phyloP scores from a whole-genome alignment of 2,329 filamentous ascomycete species.

The Diaporthe caulivora region DNA sequence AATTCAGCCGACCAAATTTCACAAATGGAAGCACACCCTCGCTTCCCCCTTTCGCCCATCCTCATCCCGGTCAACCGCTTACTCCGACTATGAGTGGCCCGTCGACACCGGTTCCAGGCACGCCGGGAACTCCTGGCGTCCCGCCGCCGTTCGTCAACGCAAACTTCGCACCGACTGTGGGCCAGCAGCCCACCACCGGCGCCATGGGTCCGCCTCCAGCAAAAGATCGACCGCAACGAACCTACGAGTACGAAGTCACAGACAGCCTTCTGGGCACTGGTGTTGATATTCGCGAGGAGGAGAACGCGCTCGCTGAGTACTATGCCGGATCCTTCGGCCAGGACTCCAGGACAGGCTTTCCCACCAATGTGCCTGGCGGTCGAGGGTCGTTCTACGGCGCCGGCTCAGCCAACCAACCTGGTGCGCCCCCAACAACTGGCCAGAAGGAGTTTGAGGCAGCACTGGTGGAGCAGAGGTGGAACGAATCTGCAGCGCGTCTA shows the following conservation, averaged over 20 bases:
- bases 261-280: conserved; percentile 88
- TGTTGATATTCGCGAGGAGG: conserved; percentile 88
- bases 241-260: conserved; percentile 78
- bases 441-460: conserved; percentile 77
- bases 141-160: conserved; percentile 24
- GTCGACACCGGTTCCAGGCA: conserved; percentile 25
- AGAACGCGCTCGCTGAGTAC: conserved; percentile 80
- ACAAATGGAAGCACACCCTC: conserved; percentile 44
- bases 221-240: conserved; percentile 72
- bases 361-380: conserved; percentile 66
- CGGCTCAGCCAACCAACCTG: conserved; percentile 72
- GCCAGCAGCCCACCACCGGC: conserved; percentile 50
- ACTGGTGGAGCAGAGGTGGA: conserved; percentile 74
- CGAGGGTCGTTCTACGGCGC: conserved; percentile 73
- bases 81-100: conserved; percentile 30
- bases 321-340: conserved; percentile 62
- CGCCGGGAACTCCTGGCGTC: conserved; percentile 35
- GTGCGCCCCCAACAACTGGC: conserved; percentile 46
- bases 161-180: conserved; percentile 40
- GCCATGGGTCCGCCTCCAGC: conserved; percentile 71
- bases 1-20: conserved; percentile 40
- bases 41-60: conserved; percentile 40
- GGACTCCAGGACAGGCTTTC: conserved; percentile 66
- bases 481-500: conserved; percentile 71
- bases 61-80: conserved; percentile 12